These are phyloP conservation scores for Batrachochytrium dendrobatidis DNA, from an alignment of 371 early-diverging fungal genomes.

Conservation along the genomic window DNA sequence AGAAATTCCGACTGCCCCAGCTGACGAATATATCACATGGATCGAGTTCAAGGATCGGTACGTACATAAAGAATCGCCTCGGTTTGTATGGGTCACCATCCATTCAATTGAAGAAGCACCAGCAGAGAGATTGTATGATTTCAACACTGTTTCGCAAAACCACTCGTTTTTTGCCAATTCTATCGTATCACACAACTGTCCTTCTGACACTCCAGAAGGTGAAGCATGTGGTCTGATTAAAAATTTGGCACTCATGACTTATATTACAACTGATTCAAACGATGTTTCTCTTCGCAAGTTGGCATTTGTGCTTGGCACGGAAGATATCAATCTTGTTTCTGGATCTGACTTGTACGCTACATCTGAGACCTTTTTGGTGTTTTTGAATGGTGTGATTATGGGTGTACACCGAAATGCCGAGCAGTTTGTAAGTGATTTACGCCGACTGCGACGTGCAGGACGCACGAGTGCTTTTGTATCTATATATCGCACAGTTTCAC, in stretches of 20 bases:
- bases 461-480: conserved; percentile 87
- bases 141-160: too few relatives aligned
- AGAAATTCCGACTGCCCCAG: too few relatives aligned
- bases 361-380: conserved; percentile 68
- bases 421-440: conserved; percentile 75
- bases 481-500: conserved; percentile 80
- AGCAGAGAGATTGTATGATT: too few relatives aligned
- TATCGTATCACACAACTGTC: conserved; percentile 21
- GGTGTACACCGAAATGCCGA: conserved; percentile 78
- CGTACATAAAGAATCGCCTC: too few relatives aligned
- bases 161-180: not conserved
- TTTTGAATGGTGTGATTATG: conserved; percentile 87
- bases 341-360: conserved; percentile 73
- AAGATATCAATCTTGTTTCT: conserved; percentile 77
- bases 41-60: too few relatives aligned
- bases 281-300: conserved; percentile 70
- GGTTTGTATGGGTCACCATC: too few relatives aligned
- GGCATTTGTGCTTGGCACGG: conserved; percentile 76
- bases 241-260: conserved; percentile 98
- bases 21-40: too few relatives aligned
- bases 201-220: conserved; percentile 99
- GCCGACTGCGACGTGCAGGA: conserved; percentile 79
- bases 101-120: too few relatives aligned
- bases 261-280: conserved; percentile 96
- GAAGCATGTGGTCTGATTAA: conserved; percentile 99